Evolutionary conservation across 2,329 filamentous ascomycete species (phyloP), one percentile per base, ranked within the genome.

Genomic region (Gaeumannomyces sp.): DNA sequence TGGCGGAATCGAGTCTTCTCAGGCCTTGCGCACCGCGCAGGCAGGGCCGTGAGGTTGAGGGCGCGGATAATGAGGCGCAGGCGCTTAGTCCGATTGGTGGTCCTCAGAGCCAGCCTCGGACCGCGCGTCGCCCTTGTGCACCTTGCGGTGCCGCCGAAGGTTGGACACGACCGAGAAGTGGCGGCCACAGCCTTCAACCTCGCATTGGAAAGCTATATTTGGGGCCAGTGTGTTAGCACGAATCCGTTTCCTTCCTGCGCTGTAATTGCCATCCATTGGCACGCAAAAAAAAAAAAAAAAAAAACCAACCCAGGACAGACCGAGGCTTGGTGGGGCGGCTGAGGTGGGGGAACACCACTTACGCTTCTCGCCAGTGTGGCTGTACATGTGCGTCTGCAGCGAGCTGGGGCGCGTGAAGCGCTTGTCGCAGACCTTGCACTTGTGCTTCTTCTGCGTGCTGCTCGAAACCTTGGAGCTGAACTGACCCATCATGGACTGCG

Each of bases 101-200:
- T 86, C 85, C 70, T 88, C 85, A 7, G 85, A 88, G 33, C 85
- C 86, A 31, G 85, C 82, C 69, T 88, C 86, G 3, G 86, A 88
- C 60, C 80, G 83, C 13, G 82, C 77, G 62, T 92, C 89, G 71
- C 89, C 88, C 78, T 93, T 95, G 83, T 99, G 95, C 61, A 98
- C 94, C 80, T 98, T 98, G 74, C 92, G 90, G 79, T 99, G 95
- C 72, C 95, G 86, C 69, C 95, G 89, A 65, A 98, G 81, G 76
- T 99, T 99, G 59, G 93, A 97, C 28, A 98, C 95, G 31, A 98
- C 95, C 0, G 94, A 98, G 77, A 99, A 98, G 73, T 97, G 92
- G 71, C 95, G 89, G 56, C 94, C 94, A 74, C 95, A 99, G 61
- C 93, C 93, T 74, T 96, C 92, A 65, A 97, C 91, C 72, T 97